Percentiles rank a stretch among this genome's conserved stretches.
Evolutionary conservation across 2,329 filamentous ascomycete species (phyloP).

Genomic region (Sclerotinia borealis): DNA sequence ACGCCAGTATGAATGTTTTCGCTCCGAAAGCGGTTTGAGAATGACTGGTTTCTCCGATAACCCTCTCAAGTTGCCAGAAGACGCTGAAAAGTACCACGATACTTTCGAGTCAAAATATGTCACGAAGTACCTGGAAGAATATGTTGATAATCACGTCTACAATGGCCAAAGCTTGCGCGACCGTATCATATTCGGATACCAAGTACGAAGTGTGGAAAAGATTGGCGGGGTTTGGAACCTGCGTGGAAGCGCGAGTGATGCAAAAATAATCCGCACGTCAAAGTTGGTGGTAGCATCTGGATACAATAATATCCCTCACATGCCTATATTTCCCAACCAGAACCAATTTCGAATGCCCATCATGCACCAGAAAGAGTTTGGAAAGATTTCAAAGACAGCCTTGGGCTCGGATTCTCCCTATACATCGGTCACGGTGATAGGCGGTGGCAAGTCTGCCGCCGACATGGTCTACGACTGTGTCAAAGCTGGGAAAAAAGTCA

Average conservation of each 20-base stretch:
- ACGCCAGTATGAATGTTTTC: conserved; percentile 28
- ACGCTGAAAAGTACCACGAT: conserved; percentile 24
- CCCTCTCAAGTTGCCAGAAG: conserved; percentile 26
- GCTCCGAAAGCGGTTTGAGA: conserved; percentile 30
- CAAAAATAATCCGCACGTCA: conserved; percentile 3
- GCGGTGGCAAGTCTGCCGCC: conserved; percentile 2
- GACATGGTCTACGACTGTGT: conserved; percentile 3
- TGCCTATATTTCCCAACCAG: conserved; percentile 19
- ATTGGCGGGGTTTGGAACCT: conserved; percentile 19
- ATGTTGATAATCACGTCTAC: conserved; percentile 20
- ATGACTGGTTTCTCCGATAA: conserved; percentile 31
- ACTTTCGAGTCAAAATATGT: conserved; percentile 28
- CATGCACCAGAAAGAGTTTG: conserved; percentile 11
- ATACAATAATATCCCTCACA: conserved; percentile 28
- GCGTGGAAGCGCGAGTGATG: not conserved
- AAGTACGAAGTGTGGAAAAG: conserved; percentile 24
- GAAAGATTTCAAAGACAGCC: conserved; percentile 3
- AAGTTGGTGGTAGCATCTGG: conserved; percentile 34
- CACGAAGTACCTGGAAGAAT: conserved; percentile 27
- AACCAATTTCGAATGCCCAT: not conserved
- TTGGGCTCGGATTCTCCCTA: not conserved
- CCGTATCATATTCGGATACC: conserved; percentile 22
- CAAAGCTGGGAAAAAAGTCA: not conserved
- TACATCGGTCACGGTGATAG: conserved; percentile 4
- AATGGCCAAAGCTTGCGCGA: conserved; percentile 22